Conservation (phyloP, 495 filamentous ascomycete species). For the Rhypophila decipiens region DNA sequence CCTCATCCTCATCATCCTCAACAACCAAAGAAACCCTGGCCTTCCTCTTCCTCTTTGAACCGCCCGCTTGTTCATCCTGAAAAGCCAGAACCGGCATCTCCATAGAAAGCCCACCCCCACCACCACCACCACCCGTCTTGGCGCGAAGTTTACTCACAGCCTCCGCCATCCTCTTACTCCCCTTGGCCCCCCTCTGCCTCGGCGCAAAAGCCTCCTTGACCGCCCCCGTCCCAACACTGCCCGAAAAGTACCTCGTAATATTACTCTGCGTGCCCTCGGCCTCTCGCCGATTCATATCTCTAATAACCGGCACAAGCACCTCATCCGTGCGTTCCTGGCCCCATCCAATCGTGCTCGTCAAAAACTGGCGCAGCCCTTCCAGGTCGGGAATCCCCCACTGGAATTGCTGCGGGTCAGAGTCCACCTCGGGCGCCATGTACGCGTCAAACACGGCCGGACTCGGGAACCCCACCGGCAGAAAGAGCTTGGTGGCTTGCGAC, state of each 20-base stretch:
- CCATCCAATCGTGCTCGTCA: constrained; percentile 96
- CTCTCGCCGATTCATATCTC: constrained; percentile 84
- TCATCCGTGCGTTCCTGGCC: constrained; percentile 84
- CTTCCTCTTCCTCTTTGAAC: constrained; percentile 26
- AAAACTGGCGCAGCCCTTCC: constrained; percentile 72
- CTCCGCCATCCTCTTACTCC: constrained; percentile 76
- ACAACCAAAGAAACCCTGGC: constrained; percentile 9
- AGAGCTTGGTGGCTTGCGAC: constrained; percentile 68
- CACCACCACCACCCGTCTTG: constrained; percentile 16
- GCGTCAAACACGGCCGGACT: constrained; percentile 63
- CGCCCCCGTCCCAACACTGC: constrained; percentile 32
- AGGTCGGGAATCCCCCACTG: constrained; percentile 95
- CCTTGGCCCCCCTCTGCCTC: constrained; percentile 50
- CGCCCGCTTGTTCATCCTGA: constrained; percentile 3
- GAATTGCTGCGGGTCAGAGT: constrained; percentile 67
- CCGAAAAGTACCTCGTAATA: constrained; percentile 80
- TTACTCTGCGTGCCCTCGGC: constrained; percentile 90
- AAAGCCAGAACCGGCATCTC: constrained; percentile 17
- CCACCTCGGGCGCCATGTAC: constrained; percentile 81
- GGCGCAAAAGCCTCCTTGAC: constrained; percentile 69
- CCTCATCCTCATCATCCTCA: constrained; percentile 20
- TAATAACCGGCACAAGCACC: constrained; percentile 86
- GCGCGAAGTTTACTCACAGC: constrained; percentile 63
- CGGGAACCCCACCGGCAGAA: constrained; percentile 74
- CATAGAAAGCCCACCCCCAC: constrained; percentile 8